Conservation (phyloP, 371 early-diverging fungal genomes). For the Rhizopus sp. region DNA sequence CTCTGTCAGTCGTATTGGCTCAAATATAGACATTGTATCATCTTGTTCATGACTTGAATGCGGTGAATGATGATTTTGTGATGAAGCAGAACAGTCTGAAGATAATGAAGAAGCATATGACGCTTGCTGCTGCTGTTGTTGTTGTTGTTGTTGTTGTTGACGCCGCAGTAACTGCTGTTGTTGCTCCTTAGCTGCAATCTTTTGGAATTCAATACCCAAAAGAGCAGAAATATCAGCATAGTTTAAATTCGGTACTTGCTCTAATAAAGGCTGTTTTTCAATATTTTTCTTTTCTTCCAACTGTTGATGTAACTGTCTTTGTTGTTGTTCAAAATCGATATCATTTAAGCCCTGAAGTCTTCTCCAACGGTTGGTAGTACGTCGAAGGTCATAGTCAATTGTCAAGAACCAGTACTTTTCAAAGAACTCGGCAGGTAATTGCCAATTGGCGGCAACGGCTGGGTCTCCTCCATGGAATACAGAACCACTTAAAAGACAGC, state of each 20-base stretch:
- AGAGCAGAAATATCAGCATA: slow-evolving; percentile 21
- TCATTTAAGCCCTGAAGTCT: slow-evolving; percentile 35
- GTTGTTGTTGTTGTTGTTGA: too few relatives aligned
- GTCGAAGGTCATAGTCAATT: slow-evolving; percentile 44
- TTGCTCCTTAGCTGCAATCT: slow-evolving; percentile 8
- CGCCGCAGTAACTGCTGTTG: background rate
- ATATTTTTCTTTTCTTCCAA: background rate
- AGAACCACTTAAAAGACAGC: slow-evolving; percentile 49
- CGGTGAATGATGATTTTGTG: slow-evolving; percentile 8
- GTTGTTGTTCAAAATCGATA: slow-evolving; percentile 22
- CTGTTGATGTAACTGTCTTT: slow-evolving; percentile 20
- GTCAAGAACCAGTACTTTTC: slow-evolving; percentile 60
- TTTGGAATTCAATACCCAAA: slow-evolving; percentile 26
- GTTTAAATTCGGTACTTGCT: slow-evolving; percentile 8
- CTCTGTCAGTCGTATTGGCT: slow-evolving; percentile 27
- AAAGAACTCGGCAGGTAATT: slow-evolving; percentile 57
- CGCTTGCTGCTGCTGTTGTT: background rate
- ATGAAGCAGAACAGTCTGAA: slow-evolving; percentile 16
- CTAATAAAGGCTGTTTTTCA: slow-evolving; percentile 9
- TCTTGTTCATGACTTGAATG: slow-evolving; percentile 14
- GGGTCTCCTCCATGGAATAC: slow-evolving; percentile 64
- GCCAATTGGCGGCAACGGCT: slow-evolving; percentile 57
- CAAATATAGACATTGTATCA: slow-evolving; percentile 13
- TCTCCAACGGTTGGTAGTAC: slow-evolving; percentile 40
- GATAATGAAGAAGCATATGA: slow-evolving; percentile 28